Evolutionary conservation across 225 moss, liverwort and hornwort genomes (phyloP).

Genomic region (Bryoerythrophyllum caledonicum): DNA sequence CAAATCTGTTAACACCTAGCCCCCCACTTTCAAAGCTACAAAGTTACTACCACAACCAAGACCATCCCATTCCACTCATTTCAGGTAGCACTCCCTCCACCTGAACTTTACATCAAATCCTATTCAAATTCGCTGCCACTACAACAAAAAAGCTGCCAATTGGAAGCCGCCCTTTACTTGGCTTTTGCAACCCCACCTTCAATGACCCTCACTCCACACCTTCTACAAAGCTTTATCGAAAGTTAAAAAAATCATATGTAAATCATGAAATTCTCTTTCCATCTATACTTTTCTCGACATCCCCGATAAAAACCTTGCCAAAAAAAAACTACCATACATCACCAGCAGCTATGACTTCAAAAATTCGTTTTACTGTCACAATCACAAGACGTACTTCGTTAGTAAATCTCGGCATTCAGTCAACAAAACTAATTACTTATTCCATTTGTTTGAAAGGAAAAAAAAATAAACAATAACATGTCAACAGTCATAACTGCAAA

Average conservation of each 20-base stretch:
- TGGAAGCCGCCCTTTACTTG: slow-evolving; percentile 1
- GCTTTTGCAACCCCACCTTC: background rate
- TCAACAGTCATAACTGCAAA: background rate
- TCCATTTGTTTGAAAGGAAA: background rate
- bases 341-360: slow-evolving; percentile 44
- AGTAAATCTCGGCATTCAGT: background rate
- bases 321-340: slow-evolving; percentile 36
- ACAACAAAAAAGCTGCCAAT: background rate
- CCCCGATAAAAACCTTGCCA: background rate
- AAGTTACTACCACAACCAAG: background rate
- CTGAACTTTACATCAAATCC: background rate
- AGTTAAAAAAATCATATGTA: slow-evolving; percentile 5
- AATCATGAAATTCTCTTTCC: slow-evolving; percentile 9
- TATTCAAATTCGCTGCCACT: background rate
- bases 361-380: slow-evolving; percentile 33
- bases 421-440: background rate
- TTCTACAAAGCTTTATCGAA: slow-evolving; percentile 9
- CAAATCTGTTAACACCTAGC: background rate
- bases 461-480: background rate
- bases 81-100: background rate
- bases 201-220: background rate
- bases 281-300: slow-evolving; percentile 1
- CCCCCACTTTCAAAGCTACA: background rate
- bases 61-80: background rate
- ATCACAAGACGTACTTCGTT: background rate